These are phyloP conservation scores for Phytopythium delawarense DNA, from an alignment of 352 stramenopile species.

Conservation along the genomic window DNA sequence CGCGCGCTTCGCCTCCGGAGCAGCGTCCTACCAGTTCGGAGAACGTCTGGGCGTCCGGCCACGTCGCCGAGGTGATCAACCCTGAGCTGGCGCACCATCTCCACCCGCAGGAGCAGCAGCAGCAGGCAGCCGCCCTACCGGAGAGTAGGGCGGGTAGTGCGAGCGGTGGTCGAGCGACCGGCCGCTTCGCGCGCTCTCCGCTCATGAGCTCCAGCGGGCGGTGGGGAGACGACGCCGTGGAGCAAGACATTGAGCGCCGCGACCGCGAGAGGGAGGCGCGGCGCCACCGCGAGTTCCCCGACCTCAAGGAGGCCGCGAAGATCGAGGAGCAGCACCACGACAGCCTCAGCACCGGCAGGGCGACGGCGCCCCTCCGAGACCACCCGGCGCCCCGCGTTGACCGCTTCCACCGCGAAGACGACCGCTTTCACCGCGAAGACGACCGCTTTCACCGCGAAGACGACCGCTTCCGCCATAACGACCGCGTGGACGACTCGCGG, in stretches of 20 bases:
- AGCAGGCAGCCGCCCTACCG: background rate
- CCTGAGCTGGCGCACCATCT: background rate
- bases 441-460: background rate
- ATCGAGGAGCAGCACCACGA: constrained; percentile 15
- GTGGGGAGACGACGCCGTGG: constrained; percentile 74
- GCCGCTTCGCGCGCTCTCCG: constrained; percentile 2
- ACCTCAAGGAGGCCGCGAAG: constrained; percentile 24
- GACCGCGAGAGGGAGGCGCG: constrained; percentile 22
- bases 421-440: background rate
- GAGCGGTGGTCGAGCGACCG: background rate
- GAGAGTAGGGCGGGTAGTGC: background rate
- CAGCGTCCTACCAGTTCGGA: background rate
- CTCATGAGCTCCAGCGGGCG: constrained; percentile 24
- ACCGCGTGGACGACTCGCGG: background rate
- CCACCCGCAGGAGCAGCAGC: background rate
- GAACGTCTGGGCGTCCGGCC: constrained; percentile 25
- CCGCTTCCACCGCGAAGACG: background rate
- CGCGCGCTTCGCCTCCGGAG: background rate
- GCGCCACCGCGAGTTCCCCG: constrained; percentile 35
- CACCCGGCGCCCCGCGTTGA: background rate
- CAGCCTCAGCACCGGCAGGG: background rate
- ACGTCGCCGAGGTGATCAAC: constrained; percentile 16
- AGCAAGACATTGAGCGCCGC: constrained; percentile 47
- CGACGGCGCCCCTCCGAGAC: background rate
- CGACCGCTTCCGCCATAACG: background rate